Percentiles rank a stretch among this genome's conserved stretches.
phyloP scores from a whole-genome alignment of 257 asterid genomes.

The Anisodus tanguticus region DNA sequence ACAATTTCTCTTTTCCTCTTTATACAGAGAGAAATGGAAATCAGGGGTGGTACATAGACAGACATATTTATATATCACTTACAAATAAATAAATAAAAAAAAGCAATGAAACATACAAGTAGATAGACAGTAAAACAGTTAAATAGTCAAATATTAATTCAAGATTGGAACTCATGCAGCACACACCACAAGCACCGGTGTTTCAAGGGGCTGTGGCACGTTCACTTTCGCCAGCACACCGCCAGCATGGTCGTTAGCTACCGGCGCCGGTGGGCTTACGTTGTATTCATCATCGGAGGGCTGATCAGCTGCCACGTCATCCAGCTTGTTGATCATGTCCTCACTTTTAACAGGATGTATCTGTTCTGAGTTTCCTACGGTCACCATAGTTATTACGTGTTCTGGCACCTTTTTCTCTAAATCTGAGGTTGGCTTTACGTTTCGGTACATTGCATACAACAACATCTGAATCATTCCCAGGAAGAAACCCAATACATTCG shows the following conservation, averaged over 20 bases:
- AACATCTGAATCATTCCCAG: slow-evolving; percentile 72
- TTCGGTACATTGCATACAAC: slow-evolving; percentile 61
- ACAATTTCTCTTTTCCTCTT: slow-evolving; percentile 26
- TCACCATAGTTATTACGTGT: slow-evolving; percentile 44
- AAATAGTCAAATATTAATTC: not conserved
- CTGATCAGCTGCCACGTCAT: not conserved
- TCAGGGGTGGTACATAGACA: not conserved
- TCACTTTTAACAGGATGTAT: slow-evolving; percentile 39
- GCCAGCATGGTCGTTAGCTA: not conserved
- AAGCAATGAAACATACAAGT: not conserved
- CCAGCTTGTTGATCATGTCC: not conserved
- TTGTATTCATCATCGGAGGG: not conserved
- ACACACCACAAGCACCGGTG: slow-evolving; percentile 50
- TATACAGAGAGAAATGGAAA: slow-evolving; percentile 13
- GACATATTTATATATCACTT: not conserved
- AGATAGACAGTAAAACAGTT: not conserved
- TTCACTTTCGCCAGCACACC: not conserved
- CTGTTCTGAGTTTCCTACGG: slow-evolving; percentile 48
- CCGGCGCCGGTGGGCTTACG: not conserved
- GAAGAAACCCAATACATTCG: slow-evolving; percentile 72
- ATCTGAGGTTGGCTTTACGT: slow-evolving; percentile 34
- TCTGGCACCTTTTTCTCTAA: slow-evolving; percentile 43
- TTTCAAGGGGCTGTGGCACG: slow-evolving; percentile 25
- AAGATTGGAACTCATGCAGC: slow-evolving; percentile 38
- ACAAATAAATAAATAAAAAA: not conserved